Base-by-base conservation (phyloP, 2,329 filamentous ascomycete species). In the Didymella glomerata region DNA sequence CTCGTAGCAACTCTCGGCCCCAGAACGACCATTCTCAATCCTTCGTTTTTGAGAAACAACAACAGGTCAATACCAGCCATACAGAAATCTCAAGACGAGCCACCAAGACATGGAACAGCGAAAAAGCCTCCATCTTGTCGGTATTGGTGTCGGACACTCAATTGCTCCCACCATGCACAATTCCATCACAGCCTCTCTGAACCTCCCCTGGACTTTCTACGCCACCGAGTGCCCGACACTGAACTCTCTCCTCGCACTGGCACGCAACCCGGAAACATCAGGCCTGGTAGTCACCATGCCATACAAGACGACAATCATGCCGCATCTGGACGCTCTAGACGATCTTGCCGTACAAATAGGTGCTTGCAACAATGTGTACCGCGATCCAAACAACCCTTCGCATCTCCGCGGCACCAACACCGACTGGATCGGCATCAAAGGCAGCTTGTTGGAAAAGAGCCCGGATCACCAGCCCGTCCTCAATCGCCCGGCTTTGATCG, bases 91-190 rank as follows among this genome's bases (percentile, higher is more conserved):
- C 32, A 40, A 30, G 14, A 24, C 13, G 27, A 49, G 36, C 36
- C 22, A 28, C 34, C 11, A 32, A 41, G 9, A 8, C n/a, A 38
- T 18, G 34, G 34, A 36, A n/a, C 38, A 41, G 20, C 18, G 20
- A 6, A 41, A 24, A 25, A n/a, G 25, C 6, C 20, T 48, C 6
- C 46, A 48, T 48, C 46, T 57, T 38, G 54, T 57, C 14, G 54
- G 54, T 22, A 42, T 57, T 16, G 54, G 54, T 14, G 54, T 57
- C n/a, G 48, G 42, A 8, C 54, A 57, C 30, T 57, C 54, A 9
- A 57, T 57, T 22, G 54, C 54, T 16, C 54, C 54, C 14, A 42
- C 54, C 20, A 57, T 57, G 54, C 54, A 57, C 48, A 57, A 57
- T 22, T 41, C 38, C 30, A 57, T 57, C 27, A 49, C 54, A 20